Base-by-base conservation (phyloP, 345 rosid species). In the Aquilaria malaccensis region DNA sequence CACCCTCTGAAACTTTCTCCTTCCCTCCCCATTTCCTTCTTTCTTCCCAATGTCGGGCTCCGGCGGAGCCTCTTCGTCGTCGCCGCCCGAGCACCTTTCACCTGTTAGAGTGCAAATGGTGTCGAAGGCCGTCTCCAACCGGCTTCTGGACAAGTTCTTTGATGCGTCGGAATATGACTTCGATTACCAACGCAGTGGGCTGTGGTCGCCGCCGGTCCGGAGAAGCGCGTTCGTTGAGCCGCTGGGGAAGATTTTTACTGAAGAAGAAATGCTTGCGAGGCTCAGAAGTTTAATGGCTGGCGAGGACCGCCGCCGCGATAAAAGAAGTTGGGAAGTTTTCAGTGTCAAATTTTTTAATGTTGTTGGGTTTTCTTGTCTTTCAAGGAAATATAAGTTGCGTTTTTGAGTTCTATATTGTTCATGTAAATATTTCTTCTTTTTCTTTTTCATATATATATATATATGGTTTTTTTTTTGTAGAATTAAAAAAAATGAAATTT, bases 161-260 rank as follows among this genome's bases (percentile, higher is more conserved):
- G 91, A 88, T 60, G 88, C 74, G 11, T 77, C 76, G 9, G 86
- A 82, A 55, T 88, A 68, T 15, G 82, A 79, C 56, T 88, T 88
- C 53, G 90, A 88, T 66, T 76, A 79, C 47, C 70, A 73, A 67
- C 58, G 59, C 46, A 88, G 96, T 13, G 88, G 81, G 15, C 43
- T 88, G 46, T 88, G 96, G 96, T 88, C 96, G 74, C 96, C 96
- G 43, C 88, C 88, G 0, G 52, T 88, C 64, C 79, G 53, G 66
- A 73, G 90, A 60, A 80, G 64, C 5, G 79, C 75, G 5, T 88
- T 83, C 75, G 58, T 88, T 74, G 80, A 90, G 0, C 80, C 79
- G 29, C 80, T 77, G 15, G 86, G 76, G 6, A 73, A 56, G 60
- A 87, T 92, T 4, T 73, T 82, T 52, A 87, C 83, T 0, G 89